Percentiles rank a stretch among this genome's conserved stretches.
Conservation (phyloP, 495 filamentous ascomycete genomes). For the Aspergillus sparsus region DNA sequence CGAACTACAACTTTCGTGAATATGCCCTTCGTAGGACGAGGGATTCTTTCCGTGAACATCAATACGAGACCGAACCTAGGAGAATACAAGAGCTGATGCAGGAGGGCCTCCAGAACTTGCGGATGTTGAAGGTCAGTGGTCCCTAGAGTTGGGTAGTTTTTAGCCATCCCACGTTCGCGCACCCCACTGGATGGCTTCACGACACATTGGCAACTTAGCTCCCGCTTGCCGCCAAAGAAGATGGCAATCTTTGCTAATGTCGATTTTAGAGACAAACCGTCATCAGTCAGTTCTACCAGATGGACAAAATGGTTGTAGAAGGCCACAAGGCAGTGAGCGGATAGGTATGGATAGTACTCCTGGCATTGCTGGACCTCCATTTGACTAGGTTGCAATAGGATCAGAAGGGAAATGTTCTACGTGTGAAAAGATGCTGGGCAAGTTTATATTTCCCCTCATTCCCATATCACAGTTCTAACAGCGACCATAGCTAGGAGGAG, state of each 20-base stretch:
- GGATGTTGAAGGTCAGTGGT: conserved; percentile 82
- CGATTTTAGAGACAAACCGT: conserved; percentile 81
- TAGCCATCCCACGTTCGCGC: not conserved
- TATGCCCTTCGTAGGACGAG: conserved; percentile 87
- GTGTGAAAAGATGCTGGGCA: conserved; percentile 83
- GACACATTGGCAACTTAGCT: not conserved
- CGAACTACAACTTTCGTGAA: conserved; percentile 95
- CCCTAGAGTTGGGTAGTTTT: not conserved
- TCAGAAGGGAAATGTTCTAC: conserved; percentile 64
- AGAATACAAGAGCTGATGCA: conserved; percentile 86
- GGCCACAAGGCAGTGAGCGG: conserved; percentile 64
- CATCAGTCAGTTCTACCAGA: conserved; percentile 90
- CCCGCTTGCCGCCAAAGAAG: not conserved
- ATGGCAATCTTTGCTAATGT: conserved; percentile 21
- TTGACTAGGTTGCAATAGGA: conserved; percentile 22
- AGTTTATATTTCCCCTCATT: conserved; percentile 28
- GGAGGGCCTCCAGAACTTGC: conserved; percentile 81
- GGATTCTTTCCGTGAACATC: conserved; percentile 85
- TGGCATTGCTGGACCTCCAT: not conserved
- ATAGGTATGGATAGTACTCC: not conserved
- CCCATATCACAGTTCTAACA: conserved; percentile 21
- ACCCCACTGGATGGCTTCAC: not conserved
- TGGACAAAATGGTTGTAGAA: conserved; percentile 91
- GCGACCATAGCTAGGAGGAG: conserved; percentile 47
- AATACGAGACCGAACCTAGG: conserved; percentile 66